These are phyloP conservation scores for Dryadomyces quercus-mongolicae DNA, from an alignment of 2,329 filamentous ascomycete species.

Conservation along the genomic window DNA sequence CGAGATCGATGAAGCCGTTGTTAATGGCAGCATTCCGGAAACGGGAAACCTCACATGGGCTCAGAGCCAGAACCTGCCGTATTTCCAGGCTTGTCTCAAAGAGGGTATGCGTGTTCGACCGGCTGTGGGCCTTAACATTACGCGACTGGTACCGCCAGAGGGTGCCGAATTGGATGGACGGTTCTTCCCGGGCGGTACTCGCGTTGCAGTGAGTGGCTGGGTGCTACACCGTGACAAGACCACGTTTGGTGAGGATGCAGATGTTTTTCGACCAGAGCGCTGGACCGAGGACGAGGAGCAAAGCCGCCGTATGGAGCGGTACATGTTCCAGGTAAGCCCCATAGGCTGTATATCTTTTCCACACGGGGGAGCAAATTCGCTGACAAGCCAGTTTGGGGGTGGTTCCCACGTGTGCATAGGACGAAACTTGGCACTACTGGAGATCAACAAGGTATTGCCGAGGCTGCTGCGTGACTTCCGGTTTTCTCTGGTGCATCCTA, in stretches of 20 bases:
- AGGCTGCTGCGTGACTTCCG: slow-evolving; percentile 41
- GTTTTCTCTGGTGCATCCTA: slow-evolving; percentile 38
- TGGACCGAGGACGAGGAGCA: slow-evolving; percentile 37
- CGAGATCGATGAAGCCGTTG: slow-evolving; percentile 32
- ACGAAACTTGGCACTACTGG: slow-evolving; percentile 39
- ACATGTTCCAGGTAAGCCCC: slow-evolving; percentile 36
- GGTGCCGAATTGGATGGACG: slow-evolving; percentile 39
- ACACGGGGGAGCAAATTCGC: no score
- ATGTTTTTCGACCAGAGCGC: slow-evolving; percentile 39
- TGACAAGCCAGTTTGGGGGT: slow-evolving; percentile 33
- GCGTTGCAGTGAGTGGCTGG: slow-evolving; percentile 41
- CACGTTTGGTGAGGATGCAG: slow-evolving; percentile 38
- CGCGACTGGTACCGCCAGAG: slow-evolving; percentile 34
- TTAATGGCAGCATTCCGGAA: slow-evolving; percentile 19
- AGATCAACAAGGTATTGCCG: slow-evolving; percentile 48
- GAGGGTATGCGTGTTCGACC: slow-evolving; percentile 44
- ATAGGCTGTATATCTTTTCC: no score
- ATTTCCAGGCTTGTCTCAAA: slow-evolving; percentile 44
- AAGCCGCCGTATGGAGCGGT: slow-evolving; percentile 36
- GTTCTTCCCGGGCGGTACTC: slow-evolving; percentile 38
- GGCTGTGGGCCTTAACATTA: slow-evolving; percentile 42
- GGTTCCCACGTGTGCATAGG: slow-evolving; percentile 44
- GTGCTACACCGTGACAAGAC: slow-evolving; percentile 35
- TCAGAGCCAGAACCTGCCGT: slow-evolving; percentile 35
- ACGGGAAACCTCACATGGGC: slow-evolving; percentile 33